These are phyloP conservation scores for Candida sonorensis DNA, from an alignment of 805 yeast species.

Conservation along the genomic window DNA sequence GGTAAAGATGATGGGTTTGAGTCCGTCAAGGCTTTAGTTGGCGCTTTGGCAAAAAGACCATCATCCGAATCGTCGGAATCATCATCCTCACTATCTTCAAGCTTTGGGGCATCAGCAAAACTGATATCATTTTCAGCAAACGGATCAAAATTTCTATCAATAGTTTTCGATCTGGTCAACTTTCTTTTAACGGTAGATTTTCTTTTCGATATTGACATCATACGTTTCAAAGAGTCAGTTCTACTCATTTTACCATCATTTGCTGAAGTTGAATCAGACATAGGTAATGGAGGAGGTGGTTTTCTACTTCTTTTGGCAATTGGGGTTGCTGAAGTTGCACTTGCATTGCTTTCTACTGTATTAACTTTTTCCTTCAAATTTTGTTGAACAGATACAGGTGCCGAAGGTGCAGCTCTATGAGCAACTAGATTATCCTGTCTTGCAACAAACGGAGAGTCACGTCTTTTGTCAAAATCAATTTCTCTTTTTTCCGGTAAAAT, in stretches of 20 bases:
- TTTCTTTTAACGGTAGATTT: conserved; percentile 10
- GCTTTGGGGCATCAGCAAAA: conserved; percentile 67
- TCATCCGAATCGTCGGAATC: conserved; percentile 43
- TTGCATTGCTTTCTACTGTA: too few species aligned
- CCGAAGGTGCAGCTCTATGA: conserved; percentile 64
- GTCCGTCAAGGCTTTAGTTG: conserved; percentile 21
- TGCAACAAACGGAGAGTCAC: conserved; percentile 61
- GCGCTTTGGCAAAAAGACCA: conserved; percentile 54
- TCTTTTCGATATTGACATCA: conserved; percentile 7
- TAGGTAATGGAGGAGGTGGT: conserved; percentile 20
- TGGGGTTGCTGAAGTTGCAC: conserved; percentile 1
- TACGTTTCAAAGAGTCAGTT: conserved; percentile 4
- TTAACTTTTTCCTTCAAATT: too few species aligned
- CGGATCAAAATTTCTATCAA: conserved; percentile 30
- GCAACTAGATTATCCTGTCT: conserved; percentile 51
- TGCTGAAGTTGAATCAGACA: neutral
- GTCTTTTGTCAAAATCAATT: conserved; percentile 73
- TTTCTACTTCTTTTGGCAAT: conserved; percentile 13
- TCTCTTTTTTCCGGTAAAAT: conserved; percentile 61
- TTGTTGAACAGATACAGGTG: too few species aligned
- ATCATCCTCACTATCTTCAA: conserved; percentile 28
- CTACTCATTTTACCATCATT: neutral
- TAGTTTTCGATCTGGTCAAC: conserved; percentile 5
- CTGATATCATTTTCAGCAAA: conserved; percentile 67
- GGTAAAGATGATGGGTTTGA: too few species aligned